Base-by-base conservation (phyloP, 352 stramenopile species). In the Pythium dissimile region DNA sequence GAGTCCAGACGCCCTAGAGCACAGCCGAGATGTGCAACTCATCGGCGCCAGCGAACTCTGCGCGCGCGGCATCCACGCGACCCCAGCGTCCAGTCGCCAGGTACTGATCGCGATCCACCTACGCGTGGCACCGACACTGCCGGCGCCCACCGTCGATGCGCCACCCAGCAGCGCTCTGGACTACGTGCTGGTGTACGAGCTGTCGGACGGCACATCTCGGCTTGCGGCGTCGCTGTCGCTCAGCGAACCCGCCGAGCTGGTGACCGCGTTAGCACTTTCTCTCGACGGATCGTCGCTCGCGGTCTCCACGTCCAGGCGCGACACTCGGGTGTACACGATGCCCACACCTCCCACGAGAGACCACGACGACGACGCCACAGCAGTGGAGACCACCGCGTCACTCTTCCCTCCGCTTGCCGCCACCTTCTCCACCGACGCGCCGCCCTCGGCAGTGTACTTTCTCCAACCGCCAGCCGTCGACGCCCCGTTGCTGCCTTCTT, bases 111-210 rank as follows among this genome's bases (percentile, higher is more conserved):
- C 55, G 27, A 26, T 63, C 21, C 28, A 45, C 27, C 15, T 56
- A 12, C 46, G 37, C 8, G 32, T 35, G 8, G 35, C 23, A n/a
- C n/a, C n/a, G n/a, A n/a, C n/a, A n/a, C n/a, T n/a, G n/a, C n/a
- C n/a, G n/a, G n/a, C n/a, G n/a, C n/a, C n/a, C n/a, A n/a, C n/a
- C n/a, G n/a, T n/a, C n/a, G n/a, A n/a, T n/a, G n/a, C n/a, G n/a
- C n/a, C n/a, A n/a, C n/a, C n/a, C n/a, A n/a, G n/a, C n/a, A n/a
- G n/a, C n/a, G 31, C 13, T 37, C 31, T 37, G 8, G 38, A 49
- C 5, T 21, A 48, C 6, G 28, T 54, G 20, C 26, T 58, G 9
- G n/a, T 66, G 20, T 66, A 66, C 37, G 59, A 56, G 21, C 56
- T 58, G 1, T 32, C 23, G 20, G 28, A 5, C 37, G 48, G 13